Base-by-base conservation (phyloP, 2,329 filamentous ascomycete species). In the Cladosporium sp. region DNA sequence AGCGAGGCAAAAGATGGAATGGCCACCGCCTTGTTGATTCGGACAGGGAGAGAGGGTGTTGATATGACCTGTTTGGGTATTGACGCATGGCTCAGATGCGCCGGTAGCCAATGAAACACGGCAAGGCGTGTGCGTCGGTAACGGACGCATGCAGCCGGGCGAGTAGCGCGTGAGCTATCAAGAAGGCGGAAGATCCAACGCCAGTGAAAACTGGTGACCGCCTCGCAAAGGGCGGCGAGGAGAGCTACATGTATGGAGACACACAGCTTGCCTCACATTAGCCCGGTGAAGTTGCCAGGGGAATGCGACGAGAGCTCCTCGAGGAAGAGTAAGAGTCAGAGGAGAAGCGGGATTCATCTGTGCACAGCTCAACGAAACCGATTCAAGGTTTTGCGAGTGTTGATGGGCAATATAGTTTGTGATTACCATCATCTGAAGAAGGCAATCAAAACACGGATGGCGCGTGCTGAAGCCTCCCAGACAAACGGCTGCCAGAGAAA, bases 41-140 rank as follows among this genome's bases (percentile, higher is more conserved):
- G 24, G 29, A 47, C 36, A 47, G 44, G 34, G 22, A 24, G 44
- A 47, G 44, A 15, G 18, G 2, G 7, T 39, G 37, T 27, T 19
- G 36, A 47, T 47, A 47, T 47, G 44, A 47, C 44, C 37, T 47
- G 44, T 47, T 47, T 39, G 44, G 44, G 44, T 36, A 47, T 38
- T 19, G 37, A 36, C 44, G 44, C 44, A 47, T 47, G 44, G 17
- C 32, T 24, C 17, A 40, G 44, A 47, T 47, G 17, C 20, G 8
- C 15, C 24, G 17, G 44, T 39, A 36, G 44, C 44, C 44, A 47
- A 47, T 47, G 44, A 47, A 40, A 47, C 44, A 47, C 9, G 32
- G 29, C 22, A 22, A 22, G 44, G 44, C 36, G 12, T 19, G 44
- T 47, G 44, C 44, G 44, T 34, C 44, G 44, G 42, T 36, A 38